phyloP scores from a whole-genome alignment of 2,329 filamentous ascomycete genomes.

The Xylariaceae sp. region DNA sequence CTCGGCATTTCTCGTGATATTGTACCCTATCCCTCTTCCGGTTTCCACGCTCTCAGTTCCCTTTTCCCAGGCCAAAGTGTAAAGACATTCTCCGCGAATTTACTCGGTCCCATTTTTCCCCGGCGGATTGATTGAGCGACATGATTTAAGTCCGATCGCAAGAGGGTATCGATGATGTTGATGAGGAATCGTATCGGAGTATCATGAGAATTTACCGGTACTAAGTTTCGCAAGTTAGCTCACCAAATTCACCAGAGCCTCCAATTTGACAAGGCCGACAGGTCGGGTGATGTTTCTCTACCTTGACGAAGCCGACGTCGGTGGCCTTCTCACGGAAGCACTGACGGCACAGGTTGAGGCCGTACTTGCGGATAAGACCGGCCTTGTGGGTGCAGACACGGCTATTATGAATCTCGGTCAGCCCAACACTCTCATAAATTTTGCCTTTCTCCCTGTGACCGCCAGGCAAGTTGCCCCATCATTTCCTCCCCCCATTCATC shows the following conservation, averaged over 20 bases:
- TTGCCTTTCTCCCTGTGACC: no score
- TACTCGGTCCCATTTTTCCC: constrained; percentile 4
- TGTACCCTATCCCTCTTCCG: constrained; percentile 12
- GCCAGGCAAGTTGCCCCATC: background rate
- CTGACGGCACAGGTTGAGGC: constrained; percentile 81
- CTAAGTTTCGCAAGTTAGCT: constrained; percentile 5
- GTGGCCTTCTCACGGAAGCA: constrained; percentile 42
- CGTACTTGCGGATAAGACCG: constrained; percentile 99
- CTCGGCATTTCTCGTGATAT: constrained; percentile 14
- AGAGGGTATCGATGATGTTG: constrained; percentile 14
- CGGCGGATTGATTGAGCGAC: constrained; percentile 7
- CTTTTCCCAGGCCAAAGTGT: constrained; percentile 1
- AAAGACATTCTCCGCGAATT: constrained; percentile 5
- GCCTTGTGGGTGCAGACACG: constrained; percentile 83
- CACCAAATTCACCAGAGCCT: background rate
- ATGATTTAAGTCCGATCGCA: constrained; percentile 9
- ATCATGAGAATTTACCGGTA: constrained; percentile 13
- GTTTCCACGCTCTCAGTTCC: constrained; percentile 10
- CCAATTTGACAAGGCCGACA: no score
- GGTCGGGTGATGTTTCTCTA: background rate
- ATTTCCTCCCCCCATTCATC: background rate
- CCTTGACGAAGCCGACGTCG: constrained; percentile 18
- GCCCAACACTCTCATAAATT: background rate
- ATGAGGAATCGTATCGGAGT: constrained; percentile 9
- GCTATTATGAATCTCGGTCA: constrained; percentile 33